phyloP scores from a whole-genome alignment of 2,329 filamentous ascomycete genomes.

The Hypoxylon sp. region DNA sequence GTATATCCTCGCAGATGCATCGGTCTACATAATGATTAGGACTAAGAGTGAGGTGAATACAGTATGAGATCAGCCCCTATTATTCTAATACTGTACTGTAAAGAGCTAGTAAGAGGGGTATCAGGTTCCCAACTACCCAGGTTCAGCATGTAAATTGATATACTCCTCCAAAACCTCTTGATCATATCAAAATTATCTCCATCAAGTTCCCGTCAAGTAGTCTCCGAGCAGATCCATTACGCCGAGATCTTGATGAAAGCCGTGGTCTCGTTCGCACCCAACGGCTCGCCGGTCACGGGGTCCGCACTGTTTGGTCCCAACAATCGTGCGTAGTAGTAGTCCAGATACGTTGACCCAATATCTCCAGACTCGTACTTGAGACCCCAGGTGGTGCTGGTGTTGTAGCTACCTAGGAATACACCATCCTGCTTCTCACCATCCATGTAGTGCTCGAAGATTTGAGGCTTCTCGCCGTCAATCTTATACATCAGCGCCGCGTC shows the following conservation, averaged over 20 bases:
- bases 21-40: no score
- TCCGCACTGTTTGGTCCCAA: slow-evolving; percentile 35
- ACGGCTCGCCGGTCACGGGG: slow-evolving; percentile 23
- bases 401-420: slow-evolving; percentile 32
- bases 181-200: no score
- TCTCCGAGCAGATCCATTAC: no score
- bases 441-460: slow-evolving; percentile 37
- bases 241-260: slow-evolving; percentile 33
- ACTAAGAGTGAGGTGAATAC: no score
- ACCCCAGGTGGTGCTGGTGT: slow-evolving; percentile 31
- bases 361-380: slow-evolving; percentile 21
- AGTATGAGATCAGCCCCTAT: no score
- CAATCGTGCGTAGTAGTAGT: slow-evolving; percentile 34
- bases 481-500: slow-evolving; percentile 35
- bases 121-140: no score
- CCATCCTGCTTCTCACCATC: slow-evolving; percentile 33
- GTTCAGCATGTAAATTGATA: no score
- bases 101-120: no score
- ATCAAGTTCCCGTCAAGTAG: no score
- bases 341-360: slow-evolving; percentile 14
- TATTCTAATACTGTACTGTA: no score
- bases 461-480: slow-evolving; percentile 28
- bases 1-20: no score
- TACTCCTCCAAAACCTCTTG: no score
- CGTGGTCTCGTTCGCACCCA: slow-evolving; percentile 31